Base-by-base conservation (phyloP, 495 filamentous ascomycete genomes). In the Aspergillus olivimuriae region DNA sequence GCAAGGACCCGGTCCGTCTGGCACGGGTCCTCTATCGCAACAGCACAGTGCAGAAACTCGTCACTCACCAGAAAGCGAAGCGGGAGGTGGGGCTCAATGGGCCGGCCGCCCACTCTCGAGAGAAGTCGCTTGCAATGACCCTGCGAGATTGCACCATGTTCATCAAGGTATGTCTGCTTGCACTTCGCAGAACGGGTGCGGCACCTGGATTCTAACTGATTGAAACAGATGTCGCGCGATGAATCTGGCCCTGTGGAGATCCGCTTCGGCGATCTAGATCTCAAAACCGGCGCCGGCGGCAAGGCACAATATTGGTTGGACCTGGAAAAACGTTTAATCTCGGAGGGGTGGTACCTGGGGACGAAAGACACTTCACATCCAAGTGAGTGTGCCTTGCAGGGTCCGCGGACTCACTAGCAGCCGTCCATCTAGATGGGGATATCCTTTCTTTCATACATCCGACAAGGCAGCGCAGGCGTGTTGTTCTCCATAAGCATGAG, bases 111-210 rank as follows among this genome's bases (percentile, higher is more conserved):
- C 48, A 53, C 20, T 67, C 66, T 35, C 42, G 43, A 32, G 66
- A 59, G 34, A 61, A 61, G 36, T 70, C 63, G 1, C 52, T 74
- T 16, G 86, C 87, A 12, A 96, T 95, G 90, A 94, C 90, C 17
- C 51, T 96, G 39, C 67, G 91, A 37, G 91, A 98, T 63, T 90
- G 89, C 60, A 89, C 86, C 0, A 72, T 92, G 46, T 96, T 85
- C 58, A 58, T 94, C 36, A 80, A 77, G 65, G 74, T 87, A 51
- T 17, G 34, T 41, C 15, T 8, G 10, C 24, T 33, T 37, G 20
- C 26, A 14, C 21, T 1, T 8, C 32, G 4, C 8, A 11, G n/a
- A 16, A 2, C 7, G 5, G 9, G 34, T 23, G 15, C 39, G 34
- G 4, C 31, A 5, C 9, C 39, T 26, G 43, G 10, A 36, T 23